A percentile compares a stretch with the other conserved stretches of the same genome.
phyloP scores from a whole-genome alignment of 331 rosid genomes.

The Malus hybrid region DNA sequence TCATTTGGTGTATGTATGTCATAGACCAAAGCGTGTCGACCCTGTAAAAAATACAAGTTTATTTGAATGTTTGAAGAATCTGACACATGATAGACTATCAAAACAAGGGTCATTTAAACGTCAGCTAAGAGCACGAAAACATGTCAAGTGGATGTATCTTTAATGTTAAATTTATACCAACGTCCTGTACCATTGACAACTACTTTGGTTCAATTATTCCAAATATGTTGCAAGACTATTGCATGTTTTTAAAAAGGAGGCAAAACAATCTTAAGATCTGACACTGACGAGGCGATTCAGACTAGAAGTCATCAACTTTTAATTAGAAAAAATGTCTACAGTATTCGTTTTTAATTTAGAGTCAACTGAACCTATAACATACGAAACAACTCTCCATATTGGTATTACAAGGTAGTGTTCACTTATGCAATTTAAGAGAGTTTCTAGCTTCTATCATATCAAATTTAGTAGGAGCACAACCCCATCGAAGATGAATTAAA shows the following conservation, averaged over 20 bases:
- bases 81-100: neutral
- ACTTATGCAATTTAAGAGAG: neutral
- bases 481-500: neutral
- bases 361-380: neutral
- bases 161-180: neutral
- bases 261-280: neutral
- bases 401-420: neutral
- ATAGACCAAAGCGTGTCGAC: slow-evolving; percentile 77
- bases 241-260: neutral
- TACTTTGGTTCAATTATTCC: neutral
- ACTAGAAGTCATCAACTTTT: neutral
- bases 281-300: neutral
- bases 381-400: neutral
- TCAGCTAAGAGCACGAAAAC: neutral
- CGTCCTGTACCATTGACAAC: neutral
- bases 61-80: slow-evolving; percentile 3
- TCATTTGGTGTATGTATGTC: slow-evolving; percentile 63
- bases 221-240: neutral
- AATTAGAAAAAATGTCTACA: neutral
- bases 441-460: neutral
- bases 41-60: slow-evolving; percentile 35
- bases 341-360: neutral
- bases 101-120: neutral
- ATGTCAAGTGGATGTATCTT: neutral
- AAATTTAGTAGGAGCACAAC: neutral